Percentiles rank a stretch among this genome's conserved stretches.
phyloP scores from a whole-genome alignment of 495 filamentous ascomycete genomes.

The Penicillium steckii region DNA sequence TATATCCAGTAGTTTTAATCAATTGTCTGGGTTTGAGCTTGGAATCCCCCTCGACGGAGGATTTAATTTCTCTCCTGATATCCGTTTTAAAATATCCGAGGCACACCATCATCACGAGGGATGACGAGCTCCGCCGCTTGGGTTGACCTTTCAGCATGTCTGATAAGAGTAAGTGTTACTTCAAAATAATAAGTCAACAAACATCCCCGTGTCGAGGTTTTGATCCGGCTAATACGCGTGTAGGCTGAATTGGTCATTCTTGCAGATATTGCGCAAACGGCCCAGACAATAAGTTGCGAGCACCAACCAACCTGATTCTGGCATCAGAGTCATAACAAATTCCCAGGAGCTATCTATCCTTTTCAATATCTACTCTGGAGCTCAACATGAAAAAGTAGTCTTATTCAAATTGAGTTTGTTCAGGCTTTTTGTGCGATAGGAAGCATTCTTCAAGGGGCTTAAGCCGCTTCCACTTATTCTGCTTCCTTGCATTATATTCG shows the following conservation, averaged over 20 bases:
- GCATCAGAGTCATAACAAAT: background rate
- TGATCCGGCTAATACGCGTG: background rate
- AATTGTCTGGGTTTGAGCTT: too few species aligned
- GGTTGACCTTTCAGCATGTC: slow-evolving; percentile 6
- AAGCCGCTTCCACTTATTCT: too few species aligned
- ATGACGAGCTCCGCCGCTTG: slow-evolving; percentile 22
- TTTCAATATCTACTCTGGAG: too few species aligned
- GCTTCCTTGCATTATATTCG: too few species aligned
- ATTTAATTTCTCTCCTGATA: background rate
- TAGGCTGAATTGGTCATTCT: slow-evolving; percentile 3
- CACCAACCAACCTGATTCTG: background rate
- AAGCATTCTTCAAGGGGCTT: too few species aligned
- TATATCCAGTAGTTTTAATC: too few species aligned
- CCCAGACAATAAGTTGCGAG: slow-evolving; percentile 3
- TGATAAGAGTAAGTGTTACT: slow-evolving; percentile 4
- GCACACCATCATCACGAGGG: slow-evolving; percentile 19
- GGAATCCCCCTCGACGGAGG: too few species aligned
- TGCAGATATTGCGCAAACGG: slow-evolving; percentile 20
- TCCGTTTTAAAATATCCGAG: slow-evolving; percentile 2
- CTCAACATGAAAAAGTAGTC: too few species aligned
- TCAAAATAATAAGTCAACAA: background rate
- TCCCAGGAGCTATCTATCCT: background rate
- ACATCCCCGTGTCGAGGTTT: background rate
- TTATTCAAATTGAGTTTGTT: too few species aligned
- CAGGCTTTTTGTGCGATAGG: too few species aligned